Percentiles rank a stretch among this genome's conserved stretches.
Evolutionary conservation across 2,329 filamentous ascomycete species (phyloP).

Genomic region (Aspergillus amoenus): DNA sequence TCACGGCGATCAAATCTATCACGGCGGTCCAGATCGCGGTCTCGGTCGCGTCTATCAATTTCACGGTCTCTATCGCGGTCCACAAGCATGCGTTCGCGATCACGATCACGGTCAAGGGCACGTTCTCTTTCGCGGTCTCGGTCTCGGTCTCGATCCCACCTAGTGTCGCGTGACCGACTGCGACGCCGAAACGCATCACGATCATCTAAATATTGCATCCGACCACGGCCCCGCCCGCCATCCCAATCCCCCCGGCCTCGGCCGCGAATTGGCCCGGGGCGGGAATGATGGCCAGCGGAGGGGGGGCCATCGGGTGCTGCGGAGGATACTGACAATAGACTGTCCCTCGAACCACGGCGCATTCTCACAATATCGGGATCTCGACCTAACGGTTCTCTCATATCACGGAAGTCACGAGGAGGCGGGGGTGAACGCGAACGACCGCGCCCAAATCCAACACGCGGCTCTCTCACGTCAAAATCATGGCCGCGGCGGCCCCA

Average conservation of each 20-base stretch:
- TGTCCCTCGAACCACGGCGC: conserved; percentile 47
- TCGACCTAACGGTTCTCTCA: conserved; percentile 35
- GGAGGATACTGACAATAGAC: conserved; percentile 38
- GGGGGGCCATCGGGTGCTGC: conserved; percentile 37
- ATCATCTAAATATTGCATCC: conserved; percentile 41
- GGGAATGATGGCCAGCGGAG: conserved; percentile 32
- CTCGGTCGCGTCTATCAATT: conserved; percentile 19
- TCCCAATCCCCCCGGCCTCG: conserved; percentile 46
- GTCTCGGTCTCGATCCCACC: conserved; percentile 42
- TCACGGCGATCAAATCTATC: conserved; percentile 31
- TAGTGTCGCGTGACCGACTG: conserved; percentile 45
- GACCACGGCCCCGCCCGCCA: conserved; percentile 44
- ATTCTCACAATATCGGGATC: conserved; percentile 41
- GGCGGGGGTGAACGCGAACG: conserved; percentile 44
- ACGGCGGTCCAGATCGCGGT: conserved; percentile 33
- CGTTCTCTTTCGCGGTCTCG: conserved; percentile 38
- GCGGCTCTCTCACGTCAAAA: conserved; percentile 44
- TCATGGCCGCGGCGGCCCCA: conserved; percentile 50
- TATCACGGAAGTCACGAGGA: conserved; percentile 41
- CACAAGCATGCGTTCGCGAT: conserved; percentile 22
- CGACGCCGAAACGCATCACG: conserved; percentile 44
- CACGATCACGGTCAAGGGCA: conserved; percentile 31
- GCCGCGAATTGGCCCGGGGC: conserved; percentile 41
- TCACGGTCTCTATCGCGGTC: conserved; percentile 31
- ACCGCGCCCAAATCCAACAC: conserved; percentile 47